phyloP scores from a whole-genome alignment of 768 basidiomycete species.

The Agrocybe pediades region DNA sequence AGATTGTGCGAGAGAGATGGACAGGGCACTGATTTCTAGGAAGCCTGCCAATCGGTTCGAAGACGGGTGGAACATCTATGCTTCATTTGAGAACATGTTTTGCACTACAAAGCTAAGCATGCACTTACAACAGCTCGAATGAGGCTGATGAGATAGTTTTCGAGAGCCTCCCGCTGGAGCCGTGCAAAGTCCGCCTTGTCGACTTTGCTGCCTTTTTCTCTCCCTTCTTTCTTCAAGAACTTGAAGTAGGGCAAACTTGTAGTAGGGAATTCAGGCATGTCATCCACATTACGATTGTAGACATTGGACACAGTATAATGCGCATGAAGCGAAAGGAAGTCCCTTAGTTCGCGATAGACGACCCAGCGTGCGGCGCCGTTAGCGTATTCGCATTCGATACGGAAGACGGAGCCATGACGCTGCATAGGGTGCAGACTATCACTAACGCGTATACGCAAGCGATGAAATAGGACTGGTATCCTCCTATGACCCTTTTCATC shows the following conservation, averaged over 20 bases:
- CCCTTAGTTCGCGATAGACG: conserved; percentile 89
- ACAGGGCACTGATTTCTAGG: conserved; percentile 89
- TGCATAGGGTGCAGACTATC: conserved; percentile 86
- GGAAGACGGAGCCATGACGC: conserved; percentile 76
- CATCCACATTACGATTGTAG: conserved; percentile 68
- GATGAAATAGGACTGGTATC: conserved; percentile 76
- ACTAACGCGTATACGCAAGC: conserved; percentile 80
- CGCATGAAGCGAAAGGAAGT: conserved; percentile 87
- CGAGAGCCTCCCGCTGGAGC: conserved; percentile 78
- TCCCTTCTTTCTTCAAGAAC: conserved; percentile 69
- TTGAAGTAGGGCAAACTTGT: conserved; percentile 89
- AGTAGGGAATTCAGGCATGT: conserved; percentile 89
- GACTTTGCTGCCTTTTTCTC: conserved; percentile 49
- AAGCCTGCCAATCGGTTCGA: conserved; percentile 89
- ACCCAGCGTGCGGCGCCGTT: conserved; percentile 94
- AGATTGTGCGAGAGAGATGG: conserved; percentile 72
- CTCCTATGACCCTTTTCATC: conserved; percentile 86
- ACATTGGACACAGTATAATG: conserved; percentile 89
- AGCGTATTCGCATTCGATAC: conserved; percentile 96
- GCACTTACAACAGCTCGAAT: conserved; percentile 84
- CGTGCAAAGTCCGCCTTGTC: conserved; percentile 78
- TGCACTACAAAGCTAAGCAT: neutral
- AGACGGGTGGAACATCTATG: conserved; percentile 93
- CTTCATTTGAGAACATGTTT: neutral
- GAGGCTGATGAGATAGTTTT: conserved; percentile 85